Conservation (phyloP, 2,329 filamentous ascomycete genomes). For the Cadophora gregata region DNA sequence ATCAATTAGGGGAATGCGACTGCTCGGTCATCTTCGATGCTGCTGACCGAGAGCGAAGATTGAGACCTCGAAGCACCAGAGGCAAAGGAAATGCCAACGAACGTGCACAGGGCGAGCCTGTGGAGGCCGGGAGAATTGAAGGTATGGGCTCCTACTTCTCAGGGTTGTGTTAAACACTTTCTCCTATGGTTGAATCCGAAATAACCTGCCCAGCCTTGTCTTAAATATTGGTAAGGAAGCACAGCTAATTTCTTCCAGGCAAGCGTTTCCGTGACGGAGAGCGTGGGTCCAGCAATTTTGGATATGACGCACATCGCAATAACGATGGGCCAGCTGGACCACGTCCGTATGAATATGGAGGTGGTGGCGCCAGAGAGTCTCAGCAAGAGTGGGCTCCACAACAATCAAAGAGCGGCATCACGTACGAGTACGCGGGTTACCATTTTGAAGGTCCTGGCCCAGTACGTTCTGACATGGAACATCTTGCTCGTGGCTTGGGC, state of each 20-base stretch:
- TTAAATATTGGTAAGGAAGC: neutral
- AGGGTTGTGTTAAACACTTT: neutral
- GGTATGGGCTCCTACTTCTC: conserved; percentile 1
- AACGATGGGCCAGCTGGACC: conserved; percentile 5
- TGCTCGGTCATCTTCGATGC: conserved; percentile 39
- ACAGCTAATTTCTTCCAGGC: conserved; percentile 9
- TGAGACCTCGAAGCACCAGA: conserved; percentile 17
- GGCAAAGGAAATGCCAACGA: conserved; percentile 27
- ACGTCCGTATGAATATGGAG: conserved; percentile 4
- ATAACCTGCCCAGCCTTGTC: neutral
- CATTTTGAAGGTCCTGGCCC: neutral
- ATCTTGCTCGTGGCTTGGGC: conserved; percentile 25
- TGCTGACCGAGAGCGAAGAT: conserved; percentile 32
- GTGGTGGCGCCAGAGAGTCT: conserved; percentile 1
- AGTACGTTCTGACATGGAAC: conserved; percentile 15
- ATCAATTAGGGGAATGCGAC: conserved; percentile 36
- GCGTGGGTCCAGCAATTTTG: conserved; percentile 11
- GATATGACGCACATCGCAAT: conserved; percentile 12
- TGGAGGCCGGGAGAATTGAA: neutral
- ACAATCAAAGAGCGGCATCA: neutral
- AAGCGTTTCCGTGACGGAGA: neutral
- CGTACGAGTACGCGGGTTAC: neutral
- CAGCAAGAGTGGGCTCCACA: conserved; percentile 10
- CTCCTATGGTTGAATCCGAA: neutral
- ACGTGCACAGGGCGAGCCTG: conserved; percentile 6